Conservation (phyloP, 495 filamentous ascomycete genomes). For the Chaetomium cochliodes region DNA sequence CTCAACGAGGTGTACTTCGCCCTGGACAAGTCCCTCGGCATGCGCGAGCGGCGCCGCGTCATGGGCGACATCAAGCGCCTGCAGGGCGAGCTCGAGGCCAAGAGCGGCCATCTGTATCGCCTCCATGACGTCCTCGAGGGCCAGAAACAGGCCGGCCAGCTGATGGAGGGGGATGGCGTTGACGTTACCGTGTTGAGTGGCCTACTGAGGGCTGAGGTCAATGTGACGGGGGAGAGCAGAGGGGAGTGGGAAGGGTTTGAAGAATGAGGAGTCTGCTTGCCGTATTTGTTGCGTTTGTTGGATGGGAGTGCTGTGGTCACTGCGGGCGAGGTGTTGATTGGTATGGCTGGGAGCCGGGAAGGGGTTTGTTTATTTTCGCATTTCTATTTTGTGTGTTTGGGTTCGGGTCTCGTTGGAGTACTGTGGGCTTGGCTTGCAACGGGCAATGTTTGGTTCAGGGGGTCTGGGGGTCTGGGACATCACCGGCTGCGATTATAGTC, state of each 20-base stretch:
- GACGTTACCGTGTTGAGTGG: conserved; percentile 59
- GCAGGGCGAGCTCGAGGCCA: conserved; percentile 65
- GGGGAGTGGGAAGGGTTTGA: conserved; percentile 45
- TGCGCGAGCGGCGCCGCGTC: conserved; percentile 61
- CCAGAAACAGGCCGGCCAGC: conserved; percentile 62
- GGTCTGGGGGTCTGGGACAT: background rate
- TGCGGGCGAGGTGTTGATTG: background rate
- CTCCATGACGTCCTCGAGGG: conserved; percentile 90
- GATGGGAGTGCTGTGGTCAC: background rate
- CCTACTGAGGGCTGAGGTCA: conserved; percentile 26
- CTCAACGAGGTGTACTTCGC: conserved; percentile 62
- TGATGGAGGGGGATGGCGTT: conserved; percentile 65
- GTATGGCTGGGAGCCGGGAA: background rate
- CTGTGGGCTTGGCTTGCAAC: background rate
- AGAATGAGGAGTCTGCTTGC: conserved; percentile 24
- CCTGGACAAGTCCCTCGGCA: conserved; percentile 67
- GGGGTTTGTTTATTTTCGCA: background rate
- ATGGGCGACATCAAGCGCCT: conserved; percentile 63
- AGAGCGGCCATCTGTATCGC: conserved; percentile 84
- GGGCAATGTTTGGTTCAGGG: background rate
- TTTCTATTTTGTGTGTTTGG: background rate
- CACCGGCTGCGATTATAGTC: background rate
- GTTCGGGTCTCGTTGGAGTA: background rate
- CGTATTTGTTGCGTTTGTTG: background rate
- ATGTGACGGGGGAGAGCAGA: conserved; percentile 19